Base-by-base conservation (phyloP, 768 basidiomycete species). In the Hericium erinaceus region DNA sequence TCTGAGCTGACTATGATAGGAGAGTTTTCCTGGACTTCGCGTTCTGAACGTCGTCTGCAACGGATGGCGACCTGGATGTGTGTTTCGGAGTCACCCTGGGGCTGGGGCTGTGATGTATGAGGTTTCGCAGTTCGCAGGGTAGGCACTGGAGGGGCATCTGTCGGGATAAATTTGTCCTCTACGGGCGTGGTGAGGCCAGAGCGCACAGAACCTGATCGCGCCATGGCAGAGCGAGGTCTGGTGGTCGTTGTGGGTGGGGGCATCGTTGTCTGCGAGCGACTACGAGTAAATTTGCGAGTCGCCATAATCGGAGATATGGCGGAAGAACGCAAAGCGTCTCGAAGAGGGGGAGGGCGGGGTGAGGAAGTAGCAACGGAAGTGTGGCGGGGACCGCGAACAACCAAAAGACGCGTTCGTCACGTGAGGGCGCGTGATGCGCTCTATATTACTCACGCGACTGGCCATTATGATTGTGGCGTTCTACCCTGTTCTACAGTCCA, bases 41-140 rank as follows among this genome's bases (percentile, higher is more conserved):
- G 83, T 56, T 89, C 82, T 1, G 92, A 94, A 26, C 93, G 85
- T 38, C 83, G 83, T 67, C 95, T 79, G 69, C 90, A 95, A 16
- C 95, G 83, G 49, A 98, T 82, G 10, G 93, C 91, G 16, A 99
- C 95, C 69, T 92, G 88, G 12, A 99, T 98, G 66, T 97, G 92
- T 8, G 83, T 84, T 67, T 89, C 92, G 3, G 75, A 66, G 24
- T 80, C 82, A n/a, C 69, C 72, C 22, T 52, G 52, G 10, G 64
- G 50, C n/a, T 55, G 57, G 33, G 44, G 24, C 13, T 51, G 24
- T 12, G 56, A 16, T 5, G 18, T 48, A 16, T 66, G 50, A 33
- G 57, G 44, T 52, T 68, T 69, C 44, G 62, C 41, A 26, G 64
- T 61, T 37, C 67, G 33, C 49, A 39, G 52, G 6, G 52, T 15